A percentile compares a stretch with the other conserved stretches of the same genome.
Conservation (phyloP, 768 basidiomycete genomes). For the Naganishia randhawae region DNA sequence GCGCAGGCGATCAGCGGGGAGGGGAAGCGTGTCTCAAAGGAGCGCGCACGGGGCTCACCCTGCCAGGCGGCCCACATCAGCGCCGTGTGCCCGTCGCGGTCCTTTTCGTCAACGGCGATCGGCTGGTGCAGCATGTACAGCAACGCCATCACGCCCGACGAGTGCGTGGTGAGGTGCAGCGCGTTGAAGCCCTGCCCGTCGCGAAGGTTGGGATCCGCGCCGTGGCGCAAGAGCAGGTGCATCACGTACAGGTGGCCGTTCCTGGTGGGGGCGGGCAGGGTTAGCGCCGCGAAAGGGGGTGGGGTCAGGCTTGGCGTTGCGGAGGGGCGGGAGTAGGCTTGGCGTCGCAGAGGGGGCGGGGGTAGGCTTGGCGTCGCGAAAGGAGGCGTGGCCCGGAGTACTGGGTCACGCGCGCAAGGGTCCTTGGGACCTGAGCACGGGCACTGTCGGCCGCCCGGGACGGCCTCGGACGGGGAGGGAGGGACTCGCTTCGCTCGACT, state of each 20-base stretch:
- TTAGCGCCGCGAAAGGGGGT: background rate
- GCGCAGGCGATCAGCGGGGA: too few species aligned
- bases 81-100: constrained; percentile 86
- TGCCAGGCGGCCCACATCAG: constrained; percentile 99
- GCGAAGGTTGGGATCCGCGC: constrained; percentile 83
- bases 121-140: constrained; percentile 90
- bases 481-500: too few species aligned
- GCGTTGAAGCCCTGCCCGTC: constrained; percentile 97
- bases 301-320: too few species aligned
- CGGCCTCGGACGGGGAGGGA: too few species aligned
- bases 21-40: too few species aligned
- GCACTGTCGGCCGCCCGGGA: too few species aligned
- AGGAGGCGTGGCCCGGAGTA: too few species aligned
- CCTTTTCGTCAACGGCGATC: constrained; percentile 81
- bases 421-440: too few species aligned
- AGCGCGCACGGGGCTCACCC: constrained; percentile 50
- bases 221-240: constrained; percentile 80
- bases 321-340: too few species aligned
- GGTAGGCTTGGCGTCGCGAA: too few species aligned
- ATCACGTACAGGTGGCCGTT: constrained; percentile 95
- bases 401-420: too few species aligned
- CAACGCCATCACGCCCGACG: constrained; percentile 88
- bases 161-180: constrained; percentile 91
- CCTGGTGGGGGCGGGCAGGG: constrained; percentile 46
- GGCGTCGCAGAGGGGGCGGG: too few species aligned